These are phyloP conservation scores for Pichia deserticola DNA, from an alignment of 805 yeast species.

Conservation along the genomic window DNA sequence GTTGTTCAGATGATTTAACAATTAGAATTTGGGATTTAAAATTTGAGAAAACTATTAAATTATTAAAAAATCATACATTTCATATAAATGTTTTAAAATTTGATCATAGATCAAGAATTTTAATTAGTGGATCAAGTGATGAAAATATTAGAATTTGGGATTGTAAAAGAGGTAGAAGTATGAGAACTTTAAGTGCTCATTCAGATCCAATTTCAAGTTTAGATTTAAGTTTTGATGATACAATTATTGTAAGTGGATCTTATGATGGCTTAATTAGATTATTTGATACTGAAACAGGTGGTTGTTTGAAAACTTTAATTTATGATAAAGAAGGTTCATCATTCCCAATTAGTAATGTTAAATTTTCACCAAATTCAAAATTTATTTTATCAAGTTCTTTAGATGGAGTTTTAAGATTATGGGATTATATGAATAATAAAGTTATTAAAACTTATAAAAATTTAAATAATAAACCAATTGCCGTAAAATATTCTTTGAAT, in stretches of 20 bases:
- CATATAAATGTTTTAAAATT: constrained; percentile 70
- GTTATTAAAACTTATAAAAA: constrained; percentile 60
- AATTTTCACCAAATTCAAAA: constrained; percentile 73
- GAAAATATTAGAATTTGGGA: constrained; percentile 94
- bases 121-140: constrained; percentile 81
- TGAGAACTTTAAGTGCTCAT: constrained; percentile 84
- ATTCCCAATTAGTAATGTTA: constrained; percentile 70
- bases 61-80: constrained; percentile 73
- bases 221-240: constrained; percentile 68
- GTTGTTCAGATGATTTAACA: constrained; percentile 82
- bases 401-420: constrained; percentile 70
- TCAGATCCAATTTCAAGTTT: constrained; percentile 80
- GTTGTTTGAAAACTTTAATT: constrained; percentile 83
- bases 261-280: constrained; percentile 86
- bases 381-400: constrained; percentile 70
- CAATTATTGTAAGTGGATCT: constrained; percentile 78
- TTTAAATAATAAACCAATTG: constrained; percentile 25
- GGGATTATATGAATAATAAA: constrained; percentile 80
- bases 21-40: constrained; percentile 63
- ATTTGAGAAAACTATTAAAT: constrained; percentile 41
- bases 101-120: constrained; percentile 65
- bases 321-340: constrained; percentile 68
- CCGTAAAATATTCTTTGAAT: constrained; percentile 47
- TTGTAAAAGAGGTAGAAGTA: constrained; percentile 54
- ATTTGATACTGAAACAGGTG: constrained; percentile 84